Conservation (phyloP, 2,329 filamentous ascomycete genomes). For the Claviceps purpurea region DNA sequence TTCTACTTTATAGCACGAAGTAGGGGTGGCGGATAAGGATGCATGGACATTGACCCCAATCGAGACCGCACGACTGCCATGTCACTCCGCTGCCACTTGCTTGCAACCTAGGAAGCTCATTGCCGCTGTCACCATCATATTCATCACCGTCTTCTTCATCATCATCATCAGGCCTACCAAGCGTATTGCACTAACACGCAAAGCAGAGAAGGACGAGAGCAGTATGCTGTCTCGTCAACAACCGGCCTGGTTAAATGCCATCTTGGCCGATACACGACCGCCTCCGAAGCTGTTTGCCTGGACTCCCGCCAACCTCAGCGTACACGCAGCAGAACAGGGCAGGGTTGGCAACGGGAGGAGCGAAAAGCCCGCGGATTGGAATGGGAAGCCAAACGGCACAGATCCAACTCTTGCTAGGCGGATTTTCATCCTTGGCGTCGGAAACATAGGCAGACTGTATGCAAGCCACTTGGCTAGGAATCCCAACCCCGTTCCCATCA, state of each 20-base stretch:
- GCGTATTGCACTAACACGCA: background rate
- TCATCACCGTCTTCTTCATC: background rate
- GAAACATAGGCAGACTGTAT: constrained; percentile 69
- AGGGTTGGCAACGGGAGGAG: background rate
- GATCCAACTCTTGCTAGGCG: constrained; percentile 22
- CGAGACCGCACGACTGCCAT: background rate
- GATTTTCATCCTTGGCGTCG: constrained; percentile 67
- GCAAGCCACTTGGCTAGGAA: constrained; percentile 56
- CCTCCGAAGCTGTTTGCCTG: constrained; percentile 25
- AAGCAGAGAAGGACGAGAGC: background rate
- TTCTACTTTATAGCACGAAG: too few species aligned
- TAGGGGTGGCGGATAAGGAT: background rate
- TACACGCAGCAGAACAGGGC: background rate
- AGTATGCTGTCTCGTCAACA: constrained; percentile 1
- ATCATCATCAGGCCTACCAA: background rate
- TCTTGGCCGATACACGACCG: constrained; percentile 14
- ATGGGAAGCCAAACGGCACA: background rate
- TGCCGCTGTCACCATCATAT: background rate
- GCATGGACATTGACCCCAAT: background rate
- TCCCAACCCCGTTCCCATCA: constrained; percentile 53
- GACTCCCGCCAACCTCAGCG: constrained; percentile 17
- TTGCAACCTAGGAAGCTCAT: background rate
- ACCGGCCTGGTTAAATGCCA: constrained; percentile 19
- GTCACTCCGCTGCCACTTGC: background rate
- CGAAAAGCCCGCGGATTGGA: background rate